A percentile compares a stretch with the other conserved stretches of the same genome.
Conservation (phyloP, 2,329 filamentous ascomycete species). For the Corniculantispora saksenae region DNA sequence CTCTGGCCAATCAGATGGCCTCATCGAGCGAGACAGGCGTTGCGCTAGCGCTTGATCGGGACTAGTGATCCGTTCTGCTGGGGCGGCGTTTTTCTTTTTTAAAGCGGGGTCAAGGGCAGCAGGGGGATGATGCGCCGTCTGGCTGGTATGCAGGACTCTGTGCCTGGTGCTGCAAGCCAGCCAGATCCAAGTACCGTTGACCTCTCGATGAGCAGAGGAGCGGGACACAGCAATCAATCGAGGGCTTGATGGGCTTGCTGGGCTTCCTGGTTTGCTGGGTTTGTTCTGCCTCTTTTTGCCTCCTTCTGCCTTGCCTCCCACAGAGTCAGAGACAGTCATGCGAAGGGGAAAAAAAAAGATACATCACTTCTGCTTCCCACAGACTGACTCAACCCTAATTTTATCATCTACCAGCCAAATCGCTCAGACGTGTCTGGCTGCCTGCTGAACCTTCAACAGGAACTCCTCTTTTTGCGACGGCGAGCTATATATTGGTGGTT, state of each 20-base stretch:
- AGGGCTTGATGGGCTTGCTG: no score
- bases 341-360: neutral
- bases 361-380: constrained; percentile 1
- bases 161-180: neutral
- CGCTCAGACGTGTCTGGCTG: neutral
- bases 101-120: neutral
- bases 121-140: no score
- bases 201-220: neutral
- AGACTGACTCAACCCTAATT: neutral
- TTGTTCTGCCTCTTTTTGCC: neutral
- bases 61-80: neutral
- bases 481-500: neutral
- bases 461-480: neutral
- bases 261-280: no score
- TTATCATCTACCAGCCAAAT: neutral
- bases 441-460: neutral
- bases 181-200: constrained; percentile 6
- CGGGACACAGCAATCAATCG: no score
- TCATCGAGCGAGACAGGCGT: no score
- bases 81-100: neutral
- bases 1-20: neutral
- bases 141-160: neutral
- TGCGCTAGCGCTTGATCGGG: neutral
- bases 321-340: neutral
- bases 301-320: neutral